A percentile compares a stretch with the other conserved stretches of the same genome.
These are phyloP conservation scores for Plasmodium sp. DNA, from an alignment of 169 alveolate species.

Conservation along the genomic window DNA sequence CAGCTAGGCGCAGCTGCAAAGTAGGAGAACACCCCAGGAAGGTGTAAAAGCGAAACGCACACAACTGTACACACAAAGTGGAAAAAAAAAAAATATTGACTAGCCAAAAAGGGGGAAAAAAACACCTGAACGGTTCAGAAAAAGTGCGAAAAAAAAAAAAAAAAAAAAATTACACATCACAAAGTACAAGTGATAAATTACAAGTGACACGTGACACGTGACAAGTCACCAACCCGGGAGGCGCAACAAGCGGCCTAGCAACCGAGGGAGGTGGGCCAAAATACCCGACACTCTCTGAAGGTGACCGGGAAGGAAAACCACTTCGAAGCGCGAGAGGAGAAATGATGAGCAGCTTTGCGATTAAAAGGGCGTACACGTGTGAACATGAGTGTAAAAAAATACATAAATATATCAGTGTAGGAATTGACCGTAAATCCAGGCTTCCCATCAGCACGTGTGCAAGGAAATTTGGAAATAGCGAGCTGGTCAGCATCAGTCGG, in stretches of 20 bases:
- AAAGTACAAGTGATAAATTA: not conserved
- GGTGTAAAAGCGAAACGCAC: not conserved
- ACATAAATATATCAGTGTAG: conserved; percentile 17
- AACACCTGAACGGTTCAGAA: not conserved
- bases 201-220: not conserved
- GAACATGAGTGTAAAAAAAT: conserved; percentile 21
- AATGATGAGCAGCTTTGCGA: conserved; percentile 34
- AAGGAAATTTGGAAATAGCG: conserved; percentile 6
- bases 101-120: not conserved
- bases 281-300: not conserved
- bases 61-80: not conserved
- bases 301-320: not conserved
- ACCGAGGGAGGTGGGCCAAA: not conserved
- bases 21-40: not conserved
- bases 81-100: not conserved
- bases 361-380: conserved; percentile 22
- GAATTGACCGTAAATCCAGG: conserved; percentile 6
- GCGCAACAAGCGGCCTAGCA: not conserved
- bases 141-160: not conserved
- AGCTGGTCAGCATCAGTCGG: not conserved
- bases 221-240: not conserved
- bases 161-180: not conserved
- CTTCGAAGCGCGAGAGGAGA: not conserved
- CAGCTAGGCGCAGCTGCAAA: not conserved
- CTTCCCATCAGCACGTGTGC: conserved; percentile 8